A percentile compares a stretch with the other conserved stretches of the same genome.
Conservation (phyloP, 352 stramenopile genomes). For the Stramenopiles sp. region DNA sequence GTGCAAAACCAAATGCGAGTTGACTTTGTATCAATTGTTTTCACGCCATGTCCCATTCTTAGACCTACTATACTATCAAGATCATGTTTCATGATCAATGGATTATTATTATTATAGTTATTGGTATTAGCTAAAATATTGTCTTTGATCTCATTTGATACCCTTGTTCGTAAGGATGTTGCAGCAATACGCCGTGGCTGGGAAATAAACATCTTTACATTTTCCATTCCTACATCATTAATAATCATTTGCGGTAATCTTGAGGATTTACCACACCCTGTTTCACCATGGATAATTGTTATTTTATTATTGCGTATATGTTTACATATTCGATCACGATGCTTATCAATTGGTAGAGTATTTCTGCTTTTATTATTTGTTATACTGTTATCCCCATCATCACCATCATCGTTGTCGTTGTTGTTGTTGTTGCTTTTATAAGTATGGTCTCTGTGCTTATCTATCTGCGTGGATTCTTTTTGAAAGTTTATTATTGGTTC, state of each 20-base stretch:
- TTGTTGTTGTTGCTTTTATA: too few species aligned
- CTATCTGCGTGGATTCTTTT: too few species aligned
- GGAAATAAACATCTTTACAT: constrained; percentile 80
- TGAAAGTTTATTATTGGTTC: too few species aligned
- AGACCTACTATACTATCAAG: constrained; percentile 32
- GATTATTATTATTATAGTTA: neutral
- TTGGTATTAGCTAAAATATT: constrained; percentile 24
- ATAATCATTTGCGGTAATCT: constrained; percentile 78
- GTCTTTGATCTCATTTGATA: neutral
- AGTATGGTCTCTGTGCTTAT: too few species aligned
- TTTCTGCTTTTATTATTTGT: neutral
- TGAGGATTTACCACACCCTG: constrained; percentile 86
- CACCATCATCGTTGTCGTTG: too few species aligned
- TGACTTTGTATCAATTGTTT: constrained; percentile 33
- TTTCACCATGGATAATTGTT: constrained; percentile 74
- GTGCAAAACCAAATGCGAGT: constrained; percentile 87
- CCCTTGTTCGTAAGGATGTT: constrained; percentile 38
- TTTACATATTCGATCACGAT: constrained; percentile 55
- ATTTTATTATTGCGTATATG: constrained; percentile 53
- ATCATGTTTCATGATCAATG: constrained; percentile 16
- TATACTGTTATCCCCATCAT: too few species aligned
- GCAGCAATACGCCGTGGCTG: constrained; percentile 78
- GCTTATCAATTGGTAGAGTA: constrained; percentile 54
- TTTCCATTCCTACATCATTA: constrained; percentile 28
- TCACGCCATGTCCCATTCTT: constrained; percentile 42